Evolutionary conservation across 2,329 filamentous ascomycete species (phyloP).

Genomic region (Trichoderma sp.): DNA sequence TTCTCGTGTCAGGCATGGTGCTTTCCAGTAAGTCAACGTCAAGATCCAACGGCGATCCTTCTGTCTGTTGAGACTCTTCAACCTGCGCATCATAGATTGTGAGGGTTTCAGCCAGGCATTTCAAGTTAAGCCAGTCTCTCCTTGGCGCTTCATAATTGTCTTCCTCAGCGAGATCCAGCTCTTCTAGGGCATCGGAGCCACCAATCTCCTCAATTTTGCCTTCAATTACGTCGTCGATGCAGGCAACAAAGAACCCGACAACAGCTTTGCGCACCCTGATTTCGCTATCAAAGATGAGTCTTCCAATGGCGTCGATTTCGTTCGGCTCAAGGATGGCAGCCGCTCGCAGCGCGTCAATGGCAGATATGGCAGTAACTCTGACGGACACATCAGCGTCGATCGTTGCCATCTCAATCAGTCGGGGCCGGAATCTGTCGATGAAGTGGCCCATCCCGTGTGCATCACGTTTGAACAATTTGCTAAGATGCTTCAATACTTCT

Average conservation of each 20-base stretch:
- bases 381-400: constrained; percentile 80
- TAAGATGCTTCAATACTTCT: constrained; percentile 85
- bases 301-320: constrained; percentile 86
- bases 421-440: constrained; percentile 84
- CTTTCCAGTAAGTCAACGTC: constrained; percentile 62
- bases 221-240: constrained; percentile 79
- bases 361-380: constrained; percentile 75
- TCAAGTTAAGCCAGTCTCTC: constrained; percentile 85
- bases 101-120: constrained; percentile 83
- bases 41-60: constrained; percentile 45
- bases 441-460: constrained; percentile 86
- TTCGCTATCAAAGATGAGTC: constrained; percentile 87
- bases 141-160: constrained; percentile 77
- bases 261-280: constrained; percentile 83
- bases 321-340: constrained; percentile 85
- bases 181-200: constrained; percentile 74
- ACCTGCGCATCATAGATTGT: constrained; percentile 76
- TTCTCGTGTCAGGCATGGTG: constrained; percentile 72
- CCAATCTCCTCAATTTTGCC: constrained; percentile 81
- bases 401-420: constrained; percentile 90
- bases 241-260: constrained; percentile 85
- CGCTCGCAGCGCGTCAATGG: constrained; percentile 79
- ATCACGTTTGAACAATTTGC: constrained; percentile 75
- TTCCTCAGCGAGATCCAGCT: constrained; percentile 71
- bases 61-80: constrained; percentile 54